These are phyloP conservation scores for Mortierella sp. DNA, from an alignment of 371 early-diverging fungal species.

Conservation along the genomic window DNA sequence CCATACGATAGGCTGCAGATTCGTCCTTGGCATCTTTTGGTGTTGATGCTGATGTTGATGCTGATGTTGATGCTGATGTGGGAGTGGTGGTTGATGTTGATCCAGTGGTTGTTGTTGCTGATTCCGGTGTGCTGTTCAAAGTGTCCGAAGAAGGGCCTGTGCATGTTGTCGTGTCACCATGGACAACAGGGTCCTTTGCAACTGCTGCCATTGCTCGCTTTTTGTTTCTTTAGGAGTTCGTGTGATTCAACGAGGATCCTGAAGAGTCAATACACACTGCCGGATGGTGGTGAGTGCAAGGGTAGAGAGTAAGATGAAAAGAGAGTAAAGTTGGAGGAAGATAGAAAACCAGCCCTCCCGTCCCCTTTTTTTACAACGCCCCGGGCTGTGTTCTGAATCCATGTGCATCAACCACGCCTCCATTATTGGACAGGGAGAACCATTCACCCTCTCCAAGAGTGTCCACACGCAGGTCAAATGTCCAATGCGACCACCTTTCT, in stretches of 20 bases:
- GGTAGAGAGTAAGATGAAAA: background rate
- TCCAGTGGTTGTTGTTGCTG: conserved; percentile 15
- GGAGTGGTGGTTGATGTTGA: background rate
- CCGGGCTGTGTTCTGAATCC: too few species aligned
- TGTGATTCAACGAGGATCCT: background rate
- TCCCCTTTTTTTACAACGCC: too few species aligned
- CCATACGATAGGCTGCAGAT: background rate
- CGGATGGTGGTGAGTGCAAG: too few species aligned
- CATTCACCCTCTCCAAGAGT: too few species aligned
- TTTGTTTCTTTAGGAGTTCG: background rate
- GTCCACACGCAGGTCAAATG: background rate
- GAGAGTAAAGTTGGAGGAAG: background rate
- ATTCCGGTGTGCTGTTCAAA: too few species aligned
- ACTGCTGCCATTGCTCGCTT: background rate
- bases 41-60: too few species aligned
- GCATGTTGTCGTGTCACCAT: conserved; percentile 10
- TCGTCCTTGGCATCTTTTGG: too few species aligned
- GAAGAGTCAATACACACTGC: too few species aligned
- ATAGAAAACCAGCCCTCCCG: background rate
- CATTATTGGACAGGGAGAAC: too few species aligned
- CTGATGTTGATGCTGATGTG: background rate
- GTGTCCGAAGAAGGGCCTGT: conserved; percentile 1
- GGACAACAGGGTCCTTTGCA: background rate
- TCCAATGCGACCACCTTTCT: background rate
- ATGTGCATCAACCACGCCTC: too few species aligned